phyloP scores from a whole-genome alignment of 163 green algal species.

The Chloroidium sp. region DNA sequence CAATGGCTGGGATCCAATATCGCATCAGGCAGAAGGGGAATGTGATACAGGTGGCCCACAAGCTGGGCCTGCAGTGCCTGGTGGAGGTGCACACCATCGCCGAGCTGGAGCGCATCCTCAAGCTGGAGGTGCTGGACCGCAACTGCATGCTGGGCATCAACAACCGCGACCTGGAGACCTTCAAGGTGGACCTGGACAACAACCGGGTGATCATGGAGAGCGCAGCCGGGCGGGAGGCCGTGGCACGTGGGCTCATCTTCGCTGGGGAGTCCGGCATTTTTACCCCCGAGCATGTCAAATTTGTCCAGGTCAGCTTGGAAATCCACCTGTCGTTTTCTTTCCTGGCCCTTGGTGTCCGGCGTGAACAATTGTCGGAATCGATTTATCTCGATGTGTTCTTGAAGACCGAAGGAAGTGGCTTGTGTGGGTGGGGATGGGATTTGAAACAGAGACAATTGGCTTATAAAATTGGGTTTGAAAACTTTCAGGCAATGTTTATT shows the following conservation, averaged over 20 bases:
- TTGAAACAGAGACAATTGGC: too few relatives aligned
- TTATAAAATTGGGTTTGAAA: too few relatives aligned
- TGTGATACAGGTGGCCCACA: background rate
- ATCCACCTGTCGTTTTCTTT: too few relatives aligned
- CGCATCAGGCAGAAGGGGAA: too few relatives aligned
- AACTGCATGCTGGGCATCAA: conserved; percentile 95
- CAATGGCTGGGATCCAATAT: too few relatives aligned
- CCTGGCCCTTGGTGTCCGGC: too few relatives aligned
- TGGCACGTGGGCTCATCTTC: conserved; percentile 71
- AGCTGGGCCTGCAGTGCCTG: conserved; percentile 70
- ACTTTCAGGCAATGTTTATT: too few relatives aligned
- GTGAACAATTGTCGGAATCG: too few relatives aligned
- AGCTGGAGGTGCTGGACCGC: conserved; percentile 67
- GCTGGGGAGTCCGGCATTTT: conserved; percentile 95
- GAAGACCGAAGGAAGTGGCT: too few relatives aligned
- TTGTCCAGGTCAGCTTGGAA: conserved; percentile 40
- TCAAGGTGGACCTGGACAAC: conserved; percentile 81
- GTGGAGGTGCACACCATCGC: conserved; percentile 86
- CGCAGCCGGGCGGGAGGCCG: conserved; percentile 55
- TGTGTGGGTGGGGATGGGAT: too few relatives aligned
- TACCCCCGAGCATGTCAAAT: conserved; percentile 80
- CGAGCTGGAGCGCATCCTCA: conserved; percentile 88
- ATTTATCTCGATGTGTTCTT: too few relatives aligned
- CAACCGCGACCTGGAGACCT: conserved; percentile 94
- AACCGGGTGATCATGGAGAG: conserved; percentile 82